Conservation (phyloP, 2,329 filamentous ascomycete genomes). For the Cladosporium sp. region DNA sequence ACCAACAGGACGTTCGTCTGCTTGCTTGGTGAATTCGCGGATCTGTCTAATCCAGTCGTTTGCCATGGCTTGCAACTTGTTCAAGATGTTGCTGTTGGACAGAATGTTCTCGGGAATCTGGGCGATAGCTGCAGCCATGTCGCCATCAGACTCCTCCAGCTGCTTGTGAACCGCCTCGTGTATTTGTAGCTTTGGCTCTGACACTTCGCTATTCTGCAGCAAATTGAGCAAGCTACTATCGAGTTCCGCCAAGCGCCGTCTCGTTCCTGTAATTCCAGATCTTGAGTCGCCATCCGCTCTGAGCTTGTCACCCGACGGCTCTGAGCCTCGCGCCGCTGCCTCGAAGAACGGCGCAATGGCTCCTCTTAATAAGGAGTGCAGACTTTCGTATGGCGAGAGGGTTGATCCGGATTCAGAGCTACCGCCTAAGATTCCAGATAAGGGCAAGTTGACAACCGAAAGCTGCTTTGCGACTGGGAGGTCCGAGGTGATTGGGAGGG, state of each 20-base stretch:
- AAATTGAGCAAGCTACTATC: slow-evolving; percentile 86
- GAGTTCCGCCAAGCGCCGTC: slow-evolving; percentile 93
- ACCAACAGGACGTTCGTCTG: slow-evolving; percentile 70
- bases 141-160: slow-evolving; percentile 66
- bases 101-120: slow-evolving; percentile 71
- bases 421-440: slow-evolving; percentile 63
- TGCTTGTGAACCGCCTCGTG: slow-evolving; percentile 85
- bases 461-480: slow-evolving; percentile 83
- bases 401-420: slow-evolving; percentile 41
- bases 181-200: slow-evolving; percentile 79
- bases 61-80: slow-evolving; percentile 86
- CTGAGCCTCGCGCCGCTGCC: slow-evolving; percentile 82
- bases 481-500: slow-evolving; percentile 78
- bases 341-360: slow-evolving; percentile 95
- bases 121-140: slow-evolving; percentile 69
- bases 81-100: slow-evolving; percentile 86
- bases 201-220: slow-evolving; percentile 97
- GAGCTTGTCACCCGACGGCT: slow-evolving; percentile 60
- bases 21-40: slow-evolving; percentile 90
- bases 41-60: slow-evolving; percentile 99
- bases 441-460: slow-evolving; percentile 87
- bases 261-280: slow-evolving; percentile 92
- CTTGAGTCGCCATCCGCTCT: slow-evolving; percentile 84
- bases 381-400: slow-evolving; percentile 81
- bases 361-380: slow-evolving; percentile 88